phyloP scores from a whole-genome alignment of 257 asterid species.

The Leonotis leonurus region DNA sequence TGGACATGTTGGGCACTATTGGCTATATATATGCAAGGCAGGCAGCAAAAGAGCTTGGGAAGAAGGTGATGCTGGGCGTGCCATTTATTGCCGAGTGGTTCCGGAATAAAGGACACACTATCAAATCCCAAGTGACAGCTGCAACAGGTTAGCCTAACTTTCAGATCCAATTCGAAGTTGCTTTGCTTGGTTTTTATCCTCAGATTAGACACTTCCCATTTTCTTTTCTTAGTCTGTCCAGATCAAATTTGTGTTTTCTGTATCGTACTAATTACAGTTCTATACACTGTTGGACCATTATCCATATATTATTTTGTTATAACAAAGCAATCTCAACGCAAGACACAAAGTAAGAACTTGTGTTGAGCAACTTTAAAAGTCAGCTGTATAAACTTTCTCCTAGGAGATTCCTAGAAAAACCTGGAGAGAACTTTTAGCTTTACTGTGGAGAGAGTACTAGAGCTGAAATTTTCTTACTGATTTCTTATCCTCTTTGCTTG shows the following conservation, averaged over 20 bases:
- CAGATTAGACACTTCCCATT: neutral
- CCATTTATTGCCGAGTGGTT: conserved; percentile 99
- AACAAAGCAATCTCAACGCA: neutral
- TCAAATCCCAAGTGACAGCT: conserved; percentile 98
- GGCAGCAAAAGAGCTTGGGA: conserved; percentile 97
- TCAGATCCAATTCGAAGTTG: neutral
- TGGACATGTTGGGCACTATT: conserved; percentile 94
- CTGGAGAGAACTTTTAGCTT: neutral
- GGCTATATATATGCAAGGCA: conserved; percentile 94
- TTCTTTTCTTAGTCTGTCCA: conserved; percentile 1
- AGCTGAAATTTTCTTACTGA: neutral
- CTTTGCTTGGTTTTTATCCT: neutral
- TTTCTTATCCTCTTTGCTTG: neutral
- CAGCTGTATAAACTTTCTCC: neutral
- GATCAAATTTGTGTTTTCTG: conserved; percentile 6
- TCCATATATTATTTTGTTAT: neutral
- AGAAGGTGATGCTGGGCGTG: conserved; percentile 92
- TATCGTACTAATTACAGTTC: neutral
- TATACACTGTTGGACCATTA: neutral
- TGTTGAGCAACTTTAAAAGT: neutral
- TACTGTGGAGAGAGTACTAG: neutral
- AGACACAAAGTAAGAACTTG: neutral
- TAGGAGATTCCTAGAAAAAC: neutral
- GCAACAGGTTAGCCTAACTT: conserved; percentile 67
- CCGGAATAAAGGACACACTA: conserved; percentile 93